Conservation (phyloP, 1,284 basidiomycete genomes). For the Ganoderma sp. region DNA sequence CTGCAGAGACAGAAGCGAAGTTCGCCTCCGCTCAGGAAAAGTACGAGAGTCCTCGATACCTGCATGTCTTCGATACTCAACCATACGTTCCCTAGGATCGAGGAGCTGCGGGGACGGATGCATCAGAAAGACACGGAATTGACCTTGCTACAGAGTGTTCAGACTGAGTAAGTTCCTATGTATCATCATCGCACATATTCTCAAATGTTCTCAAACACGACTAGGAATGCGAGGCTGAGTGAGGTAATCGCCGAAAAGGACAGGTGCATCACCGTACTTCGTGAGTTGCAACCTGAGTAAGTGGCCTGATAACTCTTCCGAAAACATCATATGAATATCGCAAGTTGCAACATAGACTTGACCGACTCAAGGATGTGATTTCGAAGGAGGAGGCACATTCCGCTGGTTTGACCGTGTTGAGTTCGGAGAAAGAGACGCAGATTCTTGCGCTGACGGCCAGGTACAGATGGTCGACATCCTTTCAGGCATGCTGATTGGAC, state of each 20-base stretch:
- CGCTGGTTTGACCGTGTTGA: constrained; percentile 12
- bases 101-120: constrained; percentile 24
- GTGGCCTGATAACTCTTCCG: neutral
- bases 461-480: neutral
- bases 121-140: constrained; percentile 33
- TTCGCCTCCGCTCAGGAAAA: constrained; percentile 30
- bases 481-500: constrained; percentile 3
- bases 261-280: constrained; percentile 21
- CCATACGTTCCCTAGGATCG: constrained; percentile 21
- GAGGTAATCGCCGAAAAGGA: constrained; percentile 27
- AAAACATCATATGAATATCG: neutral
- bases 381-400: constrained; percentile 15
- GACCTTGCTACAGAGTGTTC: constrained; percentile 17
- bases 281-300: constrained; percentile 25
- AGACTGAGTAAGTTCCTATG: constrained; percentile 29
- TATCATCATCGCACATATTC: neutral
- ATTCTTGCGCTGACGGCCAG: constrained; percentile 16
- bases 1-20: constrained; percentile 34
- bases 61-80: neutral
- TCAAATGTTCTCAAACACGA: neutral
- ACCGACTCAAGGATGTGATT: neutral
- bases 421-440: constrained; percentile 16
- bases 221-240: constrained; percentile 18
- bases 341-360: constrained; percentile 15
- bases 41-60: constrained; percentile 24